Base-by-base conservation (phyloP, 257 asterid species). In the Primulina huaijiensis region DNA sequence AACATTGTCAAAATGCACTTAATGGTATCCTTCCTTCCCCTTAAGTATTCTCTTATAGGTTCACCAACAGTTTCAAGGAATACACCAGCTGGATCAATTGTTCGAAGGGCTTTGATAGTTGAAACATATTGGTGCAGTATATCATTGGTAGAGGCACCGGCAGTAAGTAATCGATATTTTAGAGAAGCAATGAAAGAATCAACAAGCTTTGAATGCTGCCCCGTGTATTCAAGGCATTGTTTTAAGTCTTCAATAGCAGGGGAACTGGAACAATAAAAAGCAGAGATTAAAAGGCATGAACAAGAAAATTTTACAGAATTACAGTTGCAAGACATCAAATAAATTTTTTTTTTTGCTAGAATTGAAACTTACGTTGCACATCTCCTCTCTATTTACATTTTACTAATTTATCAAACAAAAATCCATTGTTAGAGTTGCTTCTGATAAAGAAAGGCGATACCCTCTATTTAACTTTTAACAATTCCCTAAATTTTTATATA, bases 61-160 rank as follows among this genome's bases (percentile, higher is more conserved):
- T 90, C 99, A 64, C 99, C 93, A 68, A 90, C 97, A 70, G 96
- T 92, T 82, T 93, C 99, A 73, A 93, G 97, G 80, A 93, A 93
- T 20, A 91, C 87, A 37, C 99, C 99, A 21, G 97, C 97, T 67
- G 99, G 96, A 74, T 93, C 99, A 76, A 93, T 90, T 64, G 99
- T 87, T 72, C 97, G 88, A 80, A 93, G 99, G 78, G 99, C 99
- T 77, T 89, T 93, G 67, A 93, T 89, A 56, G 99, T 93, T 50
- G 96, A 93, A 79, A 93, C 89, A 73, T 93, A 93, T 74, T 93
- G 99, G 76, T 82, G 96, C 68, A 93, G 77, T 79, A 93, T 93
- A 75, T 93, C 99, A 73, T 92, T 86, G 68, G 99, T 93, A 61
- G 99, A 93, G 73, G 99, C 99, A 71, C 99, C 99, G 65, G 99